Base-by-base conservation (phyloP, 2,329 filamentous ascomycete genomes). In the Botrytis squamosa region DNA sequence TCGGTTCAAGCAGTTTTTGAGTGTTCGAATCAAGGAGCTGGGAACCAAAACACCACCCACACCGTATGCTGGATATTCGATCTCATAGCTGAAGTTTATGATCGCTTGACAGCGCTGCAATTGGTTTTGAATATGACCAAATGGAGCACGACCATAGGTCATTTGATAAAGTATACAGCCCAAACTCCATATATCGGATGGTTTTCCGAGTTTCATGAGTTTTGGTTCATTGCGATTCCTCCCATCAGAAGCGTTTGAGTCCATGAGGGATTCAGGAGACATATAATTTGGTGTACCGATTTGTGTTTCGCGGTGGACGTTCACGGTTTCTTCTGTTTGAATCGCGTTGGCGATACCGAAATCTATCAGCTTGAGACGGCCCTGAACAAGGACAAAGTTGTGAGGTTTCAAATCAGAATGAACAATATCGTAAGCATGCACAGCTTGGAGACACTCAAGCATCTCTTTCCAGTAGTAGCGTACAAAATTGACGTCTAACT, bases 391-490 rank as follows among this genome's bases (percentile, higher is more conserved):
- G 38, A 99, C 92, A 82, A 99, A 99, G 82, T 99, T 99, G 79
- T 95, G 95, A 0, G 96, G 96, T 83, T 99, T 99, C 55, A 99
- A 86, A 81, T 99, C 96, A 0, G 94, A 97, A 83, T 99, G 96
- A 4, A 99, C 96, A 76, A 99, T 95, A 80, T 98, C 94, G 81
- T 92, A 88, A 20, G 92, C 89, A 81, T 99, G 96, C 1, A 99
- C 94, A 0, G 95, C 90, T 77, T 93, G 89, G 9, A 99, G 90
- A 81, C 96, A 98, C 82, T 97, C 94, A 29, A 99, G 90, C 96
- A 99, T 99, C 84, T 99, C 96, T 82, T 97, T 96, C 96, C 96
- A 99, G 85, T 97, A 97, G 83, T 93, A 97, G n/a, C 96, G 92
- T 20, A 96, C 94, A 82, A 98, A 98, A 71, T 92, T 93, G 2